Base-by-base conservation (phyloP, 176 grass and related monocot genomes). In the Avena sativa region DNA sequence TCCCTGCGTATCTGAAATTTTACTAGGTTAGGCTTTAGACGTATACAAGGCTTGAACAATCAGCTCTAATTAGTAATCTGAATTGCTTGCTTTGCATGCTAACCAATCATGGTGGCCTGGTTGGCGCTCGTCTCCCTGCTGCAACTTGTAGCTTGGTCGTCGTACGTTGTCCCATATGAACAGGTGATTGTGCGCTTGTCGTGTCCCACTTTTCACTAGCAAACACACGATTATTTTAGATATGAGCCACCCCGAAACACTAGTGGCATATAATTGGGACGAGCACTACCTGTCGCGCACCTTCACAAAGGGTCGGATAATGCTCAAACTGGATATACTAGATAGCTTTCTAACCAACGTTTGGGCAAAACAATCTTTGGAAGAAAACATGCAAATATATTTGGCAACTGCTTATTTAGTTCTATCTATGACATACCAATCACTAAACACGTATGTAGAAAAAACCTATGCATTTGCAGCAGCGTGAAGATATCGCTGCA, bases 201-300 rank as follows among this genome's bases (percentile, higher is more conserved):
- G 10, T 74, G 77, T 28, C 63, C 52, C 63, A 50, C 74, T 84
- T 71, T 87, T 74, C 46, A 64, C 13, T 19, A 70, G 52, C 81
- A 50, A 32, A 34, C 4, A 21, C 9, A 14, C 51, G 59, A 88
- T 78, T 88, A 88, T 78, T 69, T 28, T 25, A 68, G 38, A 20
- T 15, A 28, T 28, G 40, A 7, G 6, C 6, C 40, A 43, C 40
- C 38, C 40, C 40, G 40, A 34, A 34, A 78, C 80, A 78, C 10
- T 59, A 50, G 36, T 49, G 51, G 52, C 87, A 71, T 71, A 88
- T 84, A 84, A 84, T 72, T 79, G 81, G 81, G 32, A 83, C 73
- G 40, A 49, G 63, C 81, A 88, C 81, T 79, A 71, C 43, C 60
- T 36, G 44, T 55, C 16, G 10, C 12, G 21, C 80, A 49, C 61